phyloP scores from a whole-genome alignment of 1,284 basidiomycete genomes.

The Leccinum subrobustum region DNA sequence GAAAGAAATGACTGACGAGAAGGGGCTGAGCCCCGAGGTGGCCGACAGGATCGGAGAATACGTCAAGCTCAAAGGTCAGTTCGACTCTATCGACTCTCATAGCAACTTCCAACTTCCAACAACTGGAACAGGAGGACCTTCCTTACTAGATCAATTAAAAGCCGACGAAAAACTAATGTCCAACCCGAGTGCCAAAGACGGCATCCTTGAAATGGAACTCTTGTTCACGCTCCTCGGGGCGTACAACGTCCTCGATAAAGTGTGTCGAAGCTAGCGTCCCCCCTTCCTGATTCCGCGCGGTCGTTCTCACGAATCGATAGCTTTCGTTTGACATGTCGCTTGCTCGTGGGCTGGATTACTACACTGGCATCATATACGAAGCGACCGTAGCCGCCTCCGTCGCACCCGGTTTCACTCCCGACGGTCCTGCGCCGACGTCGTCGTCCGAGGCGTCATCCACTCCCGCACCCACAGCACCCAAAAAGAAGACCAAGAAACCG shows the following conservation, averaged over 20 bases:
- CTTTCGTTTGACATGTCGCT: constrained; percentile 96
- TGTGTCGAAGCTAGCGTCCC: constrained; percentile 31
- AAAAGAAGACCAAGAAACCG: constrained; percentile 56
- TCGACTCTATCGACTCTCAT: neutral
- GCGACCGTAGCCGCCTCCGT: constrained; percentile 92
- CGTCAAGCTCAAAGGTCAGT: constrained; percentile 87
- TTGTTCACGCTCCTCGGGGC: constrained; percentile 85
- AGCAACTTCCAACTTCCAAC: constrained; percentile 4
- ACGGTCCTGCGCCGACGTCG: constrained; percentile 45
- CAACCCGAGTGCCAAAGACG: constrained; percentile 79
- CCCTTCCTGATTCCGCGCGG: neutral
- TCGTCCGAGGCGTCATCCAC: constrained; percentile 33
- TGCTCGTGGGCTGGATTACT: constrained; percentile 96
- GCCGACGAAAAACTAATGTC: constrained; percentile 65
- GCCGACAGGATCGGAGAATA: constrained; percentile 98
- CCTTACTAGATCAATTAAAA: constrained; percentile 76
- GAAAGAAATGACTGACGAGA: constrained; percentile 93
- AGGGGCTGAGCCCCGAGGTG: constrained; percentile 80
- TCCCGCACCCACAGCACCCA: constrained; percentile 33
- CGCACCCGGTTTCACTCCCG: constrained; percentile 72
- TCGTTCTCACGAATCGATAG: constrained; percentile 38
- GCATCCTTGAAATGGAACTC: constrained; percentile 88
- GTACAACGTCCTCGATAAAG: constrained; percentile 80
- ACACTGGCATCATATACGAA: constrained; percentile 99
- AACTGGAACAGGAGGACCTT: constrained; percentile 60